Evolutionary conservation across 1,139 yeast species (phyloP).

Genomic region (Saccharomycopsis phalli): DNA sequence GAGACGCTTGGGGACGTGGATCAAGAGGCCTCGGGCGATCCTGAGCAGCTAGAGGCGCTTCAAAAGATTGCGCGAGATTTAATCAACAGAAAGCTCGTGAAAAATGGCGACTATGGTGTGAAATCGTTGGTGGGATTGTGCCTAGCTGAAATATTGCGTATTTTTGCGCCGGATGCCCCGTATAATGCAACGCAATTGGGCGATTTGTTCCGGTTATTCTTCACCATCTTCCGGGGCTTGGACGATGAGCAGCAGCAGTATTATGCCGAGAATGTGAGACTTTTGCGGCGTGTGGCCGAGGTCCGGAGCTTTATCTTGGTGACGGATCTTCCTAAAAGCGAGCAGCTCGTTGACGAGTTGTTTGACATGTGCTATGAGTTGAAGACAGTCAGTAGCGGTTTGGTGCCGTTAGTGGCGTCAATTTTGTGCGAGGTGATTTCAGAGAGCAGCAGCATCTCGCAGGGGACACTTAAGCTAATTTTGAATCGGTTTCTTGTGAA

Average conservation of each 20-base stretch:
- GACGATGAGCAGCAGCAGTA: slow-evolving; percentile 45
- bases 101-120: slow-evolving; percentile 46
- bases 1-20: slow-evolving; percentile 11
- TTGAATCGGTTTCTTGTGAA: slow-evolving; percentile 35
- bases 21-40: too few species aligned
- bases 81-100: slow-evolving; percentile 12
- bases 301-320: slow-evolving; percentile 72
- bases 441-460: slow-evolving; percentile 65
- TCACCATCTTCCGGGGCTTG: slow-evolving; percentile 52
- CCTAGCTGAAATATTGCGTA: slow-evolving; percentile 62
- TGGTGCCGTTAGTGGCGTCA: slow-evolving; percentile 56
- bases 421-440: slow-evolving; percentile 68
- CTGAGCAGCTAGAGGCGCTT: slow-evolving; percentile 1
- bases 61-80: slow-evolving; percentile 4
- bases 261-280: slow-evolving; percentile 55
- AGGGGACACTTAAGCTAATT: slow-evolving; percentile 50
- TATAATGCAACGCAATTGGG: slow-evolving; percentile 56
- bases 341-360: slow-evolving; percentile 42
- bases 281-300: slow-evolving; percentile 65
- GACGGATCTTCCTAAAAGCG: slow-evolving; percentile 64
- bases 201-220: slow-evolving; percentile 53
- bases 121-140: slow-evolving; percentile 69
- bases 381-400: slow-evolving; percentile 30
- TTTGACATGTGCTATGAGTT: slow-evolving; percentile 53
- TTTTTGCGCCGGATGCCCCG: slow-evolving; percentile 91